A percentile compares a stretch with the other conserved stretches of the same genome.
phyloP scores from a whole-genome alignment of 768 basidiomycete species.

The Leccinum sublutescens region DNA sequence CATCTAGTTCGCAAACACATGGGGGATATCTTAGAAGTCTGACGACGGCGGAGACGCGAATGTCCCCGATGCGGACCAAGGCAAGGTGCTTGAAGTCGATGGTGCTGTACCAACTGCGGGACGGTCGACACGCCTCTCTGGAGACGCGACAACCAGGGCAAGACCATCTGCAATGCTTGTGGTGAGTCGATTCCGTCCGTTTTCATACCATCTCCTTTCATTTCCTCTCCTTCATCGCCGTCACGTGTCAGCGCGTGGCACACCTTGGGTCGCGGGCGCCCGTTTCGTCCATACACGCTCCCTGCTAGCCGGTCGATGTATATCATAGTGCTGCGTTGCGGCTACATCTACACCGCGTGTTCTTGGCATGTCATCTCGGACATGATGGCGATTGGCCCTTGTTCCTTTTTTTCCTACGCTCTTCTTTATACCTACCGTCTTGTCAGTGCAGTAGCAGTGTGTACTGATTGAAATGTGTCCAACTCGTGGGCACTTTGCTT shows the following conservation, averaged over 20 bases:
- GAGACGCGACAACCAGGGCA: conserved; percentile 79
- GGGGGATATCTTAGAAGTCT: too few species aligned
- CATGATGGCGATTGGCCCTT: conserved; percentile 36
- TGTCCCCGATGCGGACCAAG: not conserved
- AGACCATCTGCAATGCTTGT: conserved; percentile 86
- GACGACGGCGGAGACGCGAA: not conserved
- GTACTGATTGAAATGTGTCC: conserved; percentile 41
- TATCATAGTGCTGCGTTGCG: conserved; percentile 35
- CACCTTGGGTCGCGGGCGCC: conserved; percentile 34
- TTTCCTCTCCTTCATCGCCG: conserved; percentile 28
- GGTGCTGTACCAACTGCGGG: conserved; percentile 66
- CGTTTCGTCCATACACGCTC: conserved; percentile 26
- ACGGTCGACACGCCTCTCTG: conserved; percentile 80
- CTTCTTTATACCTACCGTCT: conserved; percentile 32
- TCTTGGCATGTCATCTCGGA: conserved; percentile 6
- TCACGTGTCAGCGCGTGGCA: conserved; percentile 41
- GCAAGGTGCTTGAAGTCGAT: not conserved
- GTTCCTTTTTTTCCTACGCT: conserved; percentile 32
- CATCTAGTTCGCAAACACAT: too few species aligned
- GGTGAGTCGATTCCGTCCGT: conserved; percentile 54
- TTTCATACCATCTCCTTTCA: conserved; percentile 36
- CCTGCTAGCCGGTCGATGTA: conserved; percentile 31
- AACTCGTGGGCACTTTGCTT: conserved; percentile 37
- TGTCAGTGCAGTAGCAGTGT: conserved; percentile 35
- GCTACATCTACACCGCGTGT: conserved; percentile 34